Evolutionary conservation across 169 alveolate genomes (phyloP).

Genomic region (Eimeria tenella): DNA sequence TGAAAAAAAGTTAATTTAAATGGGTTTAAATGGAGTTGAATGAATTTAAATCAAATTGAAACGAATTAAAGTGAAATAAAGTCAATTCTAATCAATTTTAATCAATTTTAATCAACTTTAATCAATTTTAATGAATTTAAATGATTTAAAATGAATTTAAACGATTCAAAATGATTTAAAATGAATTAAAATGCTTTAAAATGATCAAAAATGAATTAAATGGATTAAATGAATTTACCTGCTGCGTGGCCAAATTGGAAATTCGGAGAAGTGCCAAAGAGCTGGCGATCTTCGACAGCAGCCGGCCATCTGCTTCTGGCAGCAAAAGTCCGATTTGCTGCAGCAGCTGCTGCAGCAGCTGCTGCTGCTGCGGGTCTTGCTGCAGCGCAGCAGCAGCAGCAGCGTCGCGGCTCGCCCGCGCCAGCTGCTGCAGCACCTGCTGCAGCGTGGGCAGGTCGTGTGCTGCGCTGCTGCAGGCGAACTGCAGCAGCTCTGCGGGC

Average conservation of each 20-base stretch:
- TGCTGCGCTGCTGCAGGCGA: neutral
- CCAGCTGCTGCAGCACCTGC: slow-evolving; percentile 26
- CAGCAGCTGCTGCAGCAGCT: slow-evolving; percentile 40
- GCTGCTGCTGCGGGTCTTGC: neutral
- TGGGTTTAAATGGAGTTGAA: too few relatives aligned
- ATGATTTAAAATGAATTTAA: too few relatives aligned
- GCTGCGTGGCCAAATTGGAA: neutral
- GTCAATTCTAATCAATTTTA: too few relatives aligned
- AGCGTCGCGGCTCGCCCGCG: slow-evolving; percentile 13
- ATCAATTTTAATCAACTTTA: too few relatives aligned
- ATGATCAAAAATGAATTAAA: too few relatives aligned
- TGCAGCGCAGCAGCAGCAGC: slow-evolving; percentile 38
- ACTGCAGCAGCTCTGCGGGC: neutral
- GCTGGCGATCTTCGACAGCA: neutral
- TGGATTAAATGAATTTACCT: neutral
- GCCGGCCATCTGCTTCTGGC: neutral
- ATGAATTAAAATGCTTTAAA: too few relatives aligned
- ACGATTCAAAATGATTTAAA: too few relatives aligned
- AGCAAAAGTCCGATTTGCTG: neutral
- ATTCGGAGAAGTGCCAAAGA: neutral
- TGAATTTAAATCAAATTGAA: too few relatives aligned
- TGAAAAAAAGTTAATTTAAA: too few relatives aligned
- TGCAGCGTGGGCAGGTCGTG: slow-evolving; percentile 6
- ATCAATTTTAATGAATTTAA: too few relatives aligned
- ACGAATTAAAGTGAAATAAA: too few relatives aligned